phyloP scores from a whole-genome alignment of 805 yeast genomes.

The Metschnikowia matae region DNA sequence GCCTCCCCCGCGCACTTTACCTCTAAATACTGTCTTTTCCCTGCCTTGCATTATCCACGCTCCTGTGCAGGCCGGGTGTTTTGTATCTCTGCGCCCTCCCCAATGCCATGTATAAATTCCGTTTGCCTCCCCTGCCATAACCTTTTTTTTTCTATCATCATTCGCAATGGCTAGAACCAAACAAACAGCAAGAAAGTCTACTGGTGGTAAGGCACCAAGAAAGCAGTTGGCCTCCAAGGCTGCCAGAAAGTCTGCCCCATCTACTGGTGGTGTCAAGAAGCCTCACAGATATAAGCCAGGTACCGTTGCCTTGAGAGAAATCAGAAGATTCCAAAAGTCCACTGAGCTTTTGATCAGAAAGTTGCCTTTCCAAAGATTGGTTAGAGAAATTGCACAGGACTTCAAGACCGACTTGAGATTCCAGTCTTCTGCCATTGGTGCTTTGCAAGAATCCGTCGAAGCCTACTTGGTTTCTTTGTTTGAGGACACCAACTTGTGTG shows the following conservation, averaged over 20 bases:
- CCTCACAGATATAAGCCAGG: slow-evolving; percentile 50
- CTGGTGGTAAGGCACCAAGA: slow-evolving; percentile 49
- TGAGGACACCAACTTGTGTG: slow-evolving; percentile 48
- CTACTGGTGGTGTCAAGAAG: slow-evolving; percentile 46
- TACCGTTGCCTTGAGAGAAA: slow-evolving; percentile 48
- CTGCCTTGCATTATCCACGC: background rate
- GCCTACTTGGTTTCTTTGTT: slow-evolving; percentile 45
- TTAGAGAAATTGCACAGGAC: slow-evolving; percentile 46
- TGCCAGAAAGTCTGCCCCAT: slow-evolving; percentile 47
- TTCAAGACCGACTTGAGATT: slow-evolving; percentile 46
- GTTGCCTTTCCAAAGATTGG: slow-evolving; percentile 47
- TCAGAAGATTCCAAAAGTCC: slow-evolving; percentile 46
- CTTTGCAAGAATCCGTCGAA: slow-evolving; percentile 46
- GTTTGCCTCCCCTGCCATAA: background rate
- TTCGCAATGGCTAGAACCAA: slow-evolving; percentile 42
- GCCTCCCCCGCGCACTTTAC: background rate
- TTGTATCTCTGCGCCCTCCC: background rate
- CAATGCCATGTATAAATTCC: slow-evolving; percentile 9
- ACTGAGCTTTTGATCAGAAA: slow-evolving; percentile 46
- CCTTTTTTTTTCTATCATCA: background rate
- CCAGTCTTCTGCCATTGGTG: slow-evolving; percentile 46
- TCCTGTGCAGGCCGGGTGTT: background rate
- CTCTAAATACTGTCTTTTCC: background rate
- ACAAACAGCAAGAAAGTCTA: slow-evolving; percentile 47
- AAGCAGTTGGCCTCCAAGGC: slow-evolving; percentile 47